Percentiles rank a stretch among this genome's conserved stretches.
Evolutionary conservation across 495 filamentous ascomycete genomes (phyloP).

Genomic region (Aspergillus sclerotioniger): DNA sequence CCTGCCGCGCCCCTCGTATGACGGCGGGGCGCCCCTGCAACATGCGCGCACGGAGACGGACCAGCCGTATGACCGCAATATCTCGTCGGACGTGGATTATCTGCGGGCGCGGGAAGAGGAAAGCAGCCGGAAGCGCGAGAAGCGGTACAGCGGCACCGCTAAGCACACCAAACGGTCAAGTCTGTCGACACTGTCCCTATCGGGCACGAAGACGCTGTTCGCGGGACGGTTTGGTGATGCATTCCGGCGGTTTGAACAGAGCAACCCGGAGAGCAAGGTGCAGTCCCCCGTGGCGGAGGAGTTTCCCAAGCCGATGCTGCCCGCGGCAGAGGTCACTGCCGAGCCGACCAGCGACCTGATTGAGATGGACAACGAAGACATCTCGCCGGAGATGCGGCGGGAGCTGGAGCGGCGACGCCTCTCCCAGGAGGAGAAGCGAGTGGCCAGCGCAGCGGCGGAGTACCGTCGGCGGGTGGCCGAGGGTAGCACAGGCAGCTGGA

Average conservation of each 20-base stretch:
- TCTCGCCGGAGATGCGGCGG: slow-evolving; percentile 85
- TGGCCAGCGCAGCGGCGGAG: slow-evolving; percentile 87
- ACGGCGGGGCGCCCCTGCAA: slow-evolving; percentile 37
- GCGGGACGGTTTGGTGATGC: slow-evolving; percentile 92
- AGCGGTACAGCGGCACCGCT: slow-evolving; percentile 57
- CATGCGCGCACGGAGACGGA: slow-evolving; percentile 40
- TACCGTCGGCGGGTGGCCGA: slow-evolving; percentile 76
- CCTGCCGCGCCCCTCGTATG: slow-evolving; percentile 34
- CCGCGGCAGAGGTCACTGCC: slow-evolving; percentile 57
- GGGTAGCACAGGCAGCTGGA: slow-evolving; percentile 54
- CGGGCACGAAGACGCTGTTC: slow-evolving; percentile 80
- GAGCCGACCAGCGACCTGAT: slow-evolving; percentile 59
- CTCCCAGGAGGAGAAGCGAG: slow-evolving; percentile 86
- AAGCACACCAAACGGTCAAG: slow-evolving; percentile 82
- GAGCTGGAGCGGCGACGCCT: slow-evolving; percentile 85
- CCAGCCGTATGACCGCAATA: slow-evolving; percentile 50
- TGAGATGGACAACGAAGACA: slow-evolving; percentile 62
- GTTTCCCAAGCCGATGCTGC: slow-evolving; percentile 53
- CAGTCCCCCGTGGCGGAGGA: slow-evolving; percentile 52
- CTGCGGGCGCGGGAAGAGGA: slow-evolving; percentile 76
- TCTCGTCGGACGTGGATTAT: slow-evolving; percentile 86
- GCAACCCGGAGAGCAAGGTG: slow-evolving; percentile 48
- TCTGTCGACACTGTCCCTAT: slow-evolving; percentile 70
- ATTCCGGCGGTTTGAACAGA: slow-evolving; percentile 86
- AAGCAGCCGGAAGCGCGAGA: slow-evolving; percentile 63